Base-by-base conservation (phyloP, 495 filamentous ascomycete species). In the Penicillium nucicola region DNA sequence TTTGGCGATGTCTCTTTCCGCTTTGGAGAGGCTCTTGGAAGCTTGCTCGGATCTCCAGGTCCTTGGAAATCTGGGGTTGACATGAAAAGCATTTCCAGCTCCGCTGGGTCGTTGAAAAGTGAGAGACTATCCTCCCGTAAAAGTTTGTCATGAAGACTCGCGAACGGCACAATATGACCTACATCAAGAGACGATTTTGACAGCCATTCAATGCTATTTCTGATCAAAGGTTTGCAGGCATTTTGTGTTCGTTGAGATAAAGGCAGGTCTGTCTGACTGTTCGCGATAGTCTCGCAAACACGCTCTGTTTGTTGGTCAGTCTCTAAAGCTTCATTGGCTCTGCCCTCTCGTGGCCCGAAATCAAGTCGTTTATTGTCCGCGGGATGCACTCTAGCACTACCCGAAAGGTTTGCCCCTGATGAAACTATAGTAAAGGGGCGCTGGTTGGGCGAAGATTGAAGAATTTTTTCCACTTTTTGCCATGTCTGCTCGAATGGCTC, bases 51-150 rank as follows among this genome's bases (percentile, higher is more conserved):
- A 46, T 1, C 7, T 8, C 4, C 12, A 12, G 12, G 10, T 23
- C 36, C 45, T 5, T 23, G 36, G 18, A 48, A 17, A 34, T 48
- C 46, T 0, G 46, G 37, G 7, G 46, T 48, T 13, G 65, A 64
- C 41, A 64, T 60, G 12, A 62, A 55, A 13, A 73, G 50, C 61
- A 70, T 67, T 9, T 61, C 58, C 42, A 75, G 53, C 31, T 70
- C 67, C 39, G 49, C 53, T 3, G 55, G 30, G 17, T 67, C 64
- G 17, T 62, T 53, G 14, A 57, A 62, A 4, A 50, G 45, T 9
- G 50, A 53, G 11, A 42, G 33, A 22, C 42, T 53, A 35, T 40
- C 31, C 1, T 41, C 28, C 13, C 49, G 52, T 3, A 54, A 58
- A 22, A 58, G 33, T 15, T 52, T 47, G 32, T 55, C 45, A 14